Base-by-base conservation (phyloP, 2,329 filamentous ascomycete species). In the Parastagonospora avenae region DNA sequence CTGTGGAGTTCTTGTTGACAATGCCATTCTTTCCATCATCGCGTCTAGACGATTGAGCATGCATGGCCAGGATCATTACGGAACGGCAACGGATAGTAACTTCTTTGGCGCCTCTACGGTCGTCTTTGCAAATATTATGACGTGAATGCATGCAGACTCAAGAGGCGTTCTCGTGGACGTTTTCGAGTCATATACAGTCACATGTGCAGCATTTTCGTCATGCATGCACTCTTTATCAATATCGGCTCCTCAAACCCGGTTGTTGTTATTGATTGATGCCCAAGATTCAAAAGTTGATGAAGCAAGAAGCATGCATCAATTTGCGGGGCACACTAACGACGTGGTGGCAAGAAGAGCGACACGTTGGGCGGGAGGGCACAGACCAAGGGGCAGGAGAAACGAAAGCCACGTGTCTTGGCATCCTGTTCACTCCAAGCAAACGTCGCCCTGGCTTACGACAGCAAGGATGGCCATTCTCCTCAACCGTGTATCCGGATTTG, bases 401-500 rank as follows among this genome's bases (percentile, higher is more conserved):
- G 15, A 40, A 8, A 29, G n/a, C 24, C 44, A 46, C 44, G 44
- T 46, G 43, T 33, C 27, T 28, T 19, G 19, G 28, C 27, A 10
- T 9, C 10, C 16, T 27, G 10, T n/a, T 15, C 27, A 11, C 41
- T 19, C 4, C 24, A 45, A 27, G 9, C 36, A 15, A 12, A 40
- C 35, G 4, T 40, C 37, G 8, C 29, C 15, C 30, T 40, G 14
- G 9, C 28, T 33, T 28, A 36, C 44, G 33, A 33, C 27, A 46
- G 27, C 44, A 46, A 27, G 44, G 44, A 28, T 40, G 15, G 2
- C 4, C 28, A 46, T 46, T 46, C 44, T 46, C 44, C 44, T 29
- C 44, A 33, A 15, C 36, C 44, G 36, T 15, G 36, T 31, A 46
- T 8, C 44, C 44, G 44, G 30, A 37, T 48, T n/a, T 56, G 55